Evolutionary conservation across 495 filamentous ascomycete genomes (phyloP), one percentile per base, ranked within the genome.

Genomic region (Podospora appendiculata): DNA sequence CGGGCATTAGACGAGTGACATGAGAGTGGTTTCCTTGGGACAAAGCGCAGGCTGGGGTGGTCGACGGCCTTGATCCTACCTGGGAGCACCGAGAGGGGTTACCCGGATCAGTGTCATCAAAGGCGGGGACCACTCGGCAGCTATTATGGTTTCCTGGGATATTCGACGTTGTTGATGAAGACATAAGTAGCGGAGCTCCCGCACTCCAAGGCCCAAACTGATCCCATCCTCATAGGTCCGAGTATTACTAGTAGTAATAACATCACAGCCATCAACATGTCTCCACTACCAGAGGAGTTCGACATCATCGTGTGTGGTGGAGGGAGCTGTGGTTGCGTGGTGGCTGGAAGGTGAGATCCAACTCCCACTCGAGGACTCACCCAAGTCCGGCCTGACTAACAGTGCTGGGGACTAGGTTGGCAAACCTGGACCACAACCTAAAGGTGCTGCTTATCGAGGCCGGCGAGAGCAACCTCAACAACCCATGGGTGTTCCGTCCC

Each of bases 251-350:
- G 25, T 25, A 25, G 2, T 25, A 2, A 5, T 25, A 25, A 25
- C 25, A 25, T 25, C 25, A 25, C 25, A 25, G 25, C 5, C 25
- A 25, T 53, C 39, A 57, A 36, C 35, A 74, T 74, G 71, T 67
- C 64, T 47, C 64, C 70, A 19, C 54, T 81, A 41, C 80, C 80
- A 16, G 83, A 87, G 33, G 86, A 91, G 70, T 85, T 90, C 55
- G 87, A 92, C 61, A 88, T 92, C 54, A 90, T 92, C 58, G 84
- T 92, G 51, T 86, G 83, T 60, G 88, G 87, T 57, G 88, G 87
- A 63, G 70, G 76, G 32, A 85, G 83, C 54, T 77, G 80, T 52
- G 85, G 83, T 16, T 89, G 86, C 67, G 88, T 90, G 38, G 83
- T 89, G 54, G 87, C 87, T 42, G 87, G 87, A 55, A 79, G 75